These are phyloP conservation scores for Fusarium circinatum DNA, from an alignment of 2,329 filamentous ascomycete genomes.

Conservation along the genomic window DNA sequence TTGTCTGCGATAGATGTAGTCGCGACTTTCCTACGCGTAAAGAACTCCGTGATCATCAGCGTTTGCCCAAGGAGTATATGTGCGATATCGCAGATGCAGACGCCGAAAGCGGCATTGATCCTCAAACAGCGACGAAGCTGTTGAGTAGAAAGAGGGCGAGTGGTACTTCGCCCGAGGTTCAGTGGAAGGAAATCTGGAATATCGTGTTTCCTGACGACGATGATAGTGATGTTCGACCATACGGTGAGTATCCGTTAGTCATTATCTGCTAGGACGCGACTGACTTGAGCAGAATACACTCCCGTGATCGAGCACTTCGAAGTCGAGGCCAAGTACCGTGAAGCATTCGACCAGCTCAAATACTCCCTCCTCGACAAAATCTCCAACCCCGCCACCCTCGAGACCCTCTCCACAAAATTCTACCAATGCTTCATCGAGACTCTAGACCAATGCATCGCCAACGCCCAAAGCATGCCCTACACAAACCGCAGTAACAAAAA, in stretches of 20 bases:
- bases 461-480: conserved; percentile 52
- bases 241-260: conserved; percentile 25
- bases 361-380: conserved; percentile 51
- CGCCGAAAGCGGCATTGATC: conserved; percentile 54
- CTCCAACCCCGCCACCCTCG: conserved; percentile 51
- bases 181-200: conserved; percentile 56
- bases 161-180: conserved; percentile 51
- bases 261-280: accelerated
- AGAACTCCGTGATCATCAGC: conserved; percentile 53
- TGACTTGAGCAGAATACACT: conserved; percentile 47
- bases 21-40: conserved; percentile 52
- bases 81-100: conserved; percentile 55
- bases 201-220: conserved; percentile 55
- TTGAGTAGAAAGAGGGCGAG: conserved; percentile 53
- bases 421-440: conserved; percentile 55
- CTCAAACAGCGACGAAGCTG: conserved; percentile 53
- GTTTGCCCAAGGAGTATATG: conserved; percentile 54
- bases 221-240: conserved; percentile 46
- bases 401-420: conserved; percentile 53
- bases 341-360: conserved; percentile 49
- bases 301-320: conserved; percentile 57
- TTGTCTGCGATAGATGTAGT: conserved; percentile 54
- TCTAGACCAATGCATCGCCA: conserved; percentile 49
- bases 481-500: conserved; percentile 55
- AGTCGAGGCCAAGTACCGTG: conserved; percentile 48